These are phyloP conservation scores for Aspergillus calidoustus DNA, from an alignment of 2,329 filamentous ascomycete species.

Conservation along the genomic window DNA sequence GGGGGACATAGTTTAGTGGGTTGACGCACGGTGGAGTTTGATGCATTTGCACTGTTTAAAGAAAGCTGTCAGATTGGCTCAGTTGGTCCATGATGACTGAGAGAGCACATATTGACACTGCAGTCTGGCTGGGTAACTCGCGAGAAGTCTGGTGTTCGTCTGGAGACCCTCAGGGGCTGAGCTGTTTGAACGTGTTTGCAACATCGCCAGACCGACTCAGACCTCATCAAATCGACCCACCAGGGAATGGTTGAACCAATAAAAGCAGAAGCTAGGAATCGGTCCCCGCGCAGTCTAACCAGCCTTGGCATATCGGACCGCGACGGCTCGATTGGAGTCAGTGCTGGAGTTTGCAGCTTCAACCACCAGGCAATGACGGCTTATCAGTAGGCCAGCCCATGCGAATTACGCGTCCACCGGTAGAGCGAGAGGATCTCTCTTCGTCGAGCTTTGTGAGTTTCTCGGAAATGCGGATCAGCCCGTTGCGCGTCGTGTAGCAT, in stretches of 20 bases:
- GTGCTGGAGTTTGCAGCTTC: neutral
- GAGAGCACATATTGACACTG: neutral
- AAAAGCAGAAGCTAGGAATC: neutral
- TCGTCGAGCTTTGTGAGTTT: constrained; percentile 14
- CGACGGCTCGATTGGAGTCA: neutral
- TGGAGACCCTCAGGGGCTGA: neutral
- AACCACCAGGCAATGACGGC: neutral
- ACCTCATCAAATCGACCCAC: neutral
- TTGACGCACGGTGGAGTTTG: neutral
- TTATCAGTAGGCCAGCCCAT: constrained; percentile 15
- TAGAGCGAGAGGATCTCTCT: constrained; percentile 17
- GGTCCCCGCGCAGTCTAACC: neutral
- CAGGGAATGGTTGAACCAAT: neutral
- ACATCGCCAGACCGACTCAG: neutral
- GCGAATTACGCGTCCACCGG: constrained; percentile 13
- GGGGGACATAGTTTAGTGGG: too few species aligned
- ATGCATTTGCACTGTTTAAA: neutral
- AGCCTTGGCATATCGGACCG: neutral
- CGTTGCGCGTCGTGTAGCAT: constrained; percentile 17
- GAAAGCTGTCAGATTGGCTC: neutral
- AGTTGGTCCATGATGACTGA: neutral
- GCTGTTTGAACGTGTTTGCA: neutral
- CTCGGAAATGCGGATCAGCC: constrained; percentile 13
- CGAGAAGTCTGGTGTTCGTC: neutral
- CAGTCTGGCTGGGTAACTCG: neutral